These are phyloP conservation scores for Lactarius hengduanensis DNA, from an alignment of 768 basidiomycete genomes.

Conservation along the genomic window DNA sequence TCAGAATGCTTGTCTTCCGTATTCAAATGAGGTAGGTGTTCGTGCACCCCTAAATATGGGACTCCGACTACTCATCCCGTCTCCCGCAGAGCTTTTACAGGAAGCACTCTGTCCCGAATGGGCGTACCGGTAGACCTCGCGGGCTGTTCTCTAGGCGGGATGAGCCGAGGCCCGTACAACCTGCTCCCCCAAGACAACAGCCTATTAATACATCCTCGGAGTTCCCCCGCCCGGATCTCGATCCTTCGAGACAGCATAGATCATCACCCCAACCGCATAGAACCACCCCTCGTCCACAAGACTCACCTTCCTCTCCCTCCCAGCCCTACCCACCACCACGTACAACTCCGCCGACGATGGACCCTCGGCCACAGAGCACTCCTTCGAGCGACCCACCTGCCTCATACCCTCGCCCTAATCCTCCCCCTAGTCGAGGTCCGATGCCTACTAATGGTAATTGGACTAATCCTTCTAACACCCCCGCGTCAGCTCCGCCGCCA, in stretches of 20 bases:
- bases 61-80: slow-evolving; percentile 6
- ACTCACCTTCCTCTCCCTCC: slow-evolving; percentile 30
- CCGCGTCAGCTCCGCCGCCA: slow-evolving; percentile 18
- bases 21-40: slow-evolving; percentile 52
- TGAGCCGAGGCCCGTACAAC: slow-evolving; percentile 32
- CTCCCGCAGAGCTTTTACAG: slow-evolving; percentile 53
- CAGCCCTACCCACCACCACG: slow-evolving; percentile 27
- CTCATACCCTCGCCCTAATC: slow-evolving; percentile 8
- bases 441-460: slow-evolving; percentile 10
- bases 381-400: background rate
- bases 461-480: slow-evolving; percentile 1
- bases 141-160: slow-evolving; percentile 46
- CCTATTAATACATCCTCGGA: slow-evolving; percentile 15
- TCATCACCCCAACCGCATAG: slow-evolving; percentile 29
- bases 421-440: slow-evolving; percentile 6
- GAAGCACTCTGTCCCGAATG: slow-evolving; percentile 57
- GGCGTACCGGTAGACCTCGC: slow-evolving; percentile 35
- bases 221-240: slow-evolving; percentile 32
- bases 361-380: slow-evolving; percentile 11
- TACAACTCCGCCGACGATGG: slow-evolving; percentile 25
- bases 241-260: slow-evolving; percentile 31
- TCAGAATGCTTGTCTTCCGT: slow-evolving; percentile 59
- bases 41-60: background rate
- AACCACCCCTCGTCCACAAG: slow-evolving; percentile 31
- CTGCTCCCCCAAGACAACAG: slow-evolving; percentile 29